Evolutionary conservation across 768 basidiomycete species (phyloP).

Genomic region (Termitomyces sp.): DNA sequence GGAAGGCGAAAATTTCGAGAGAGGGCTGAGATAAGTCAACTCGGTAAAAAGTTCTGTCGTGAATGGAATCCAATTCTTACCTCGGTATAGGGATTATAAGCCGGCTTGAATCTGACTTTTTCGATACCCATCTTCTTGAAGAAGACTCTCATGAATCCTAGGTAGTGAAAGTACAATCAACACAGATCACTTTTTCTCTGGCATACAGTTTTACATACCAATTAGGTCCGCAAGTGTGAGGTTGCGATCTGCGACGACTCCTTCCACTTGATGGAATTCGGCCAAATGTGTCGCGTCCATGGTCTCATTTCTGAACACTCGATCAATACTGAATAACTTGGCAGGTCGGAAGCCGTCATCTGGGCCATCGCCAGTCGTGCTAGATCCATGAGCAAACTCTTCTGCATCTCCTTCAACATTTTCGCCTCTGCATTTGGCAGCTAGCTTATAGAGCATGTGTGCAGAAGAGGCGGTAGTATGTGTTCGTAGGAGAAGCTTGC

Average conservation of each 20-base stretch:
- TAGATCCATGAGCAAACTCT: slow-evolving; percentile 34
- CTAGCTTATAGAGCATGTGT: slow-evolving; percentile 90
- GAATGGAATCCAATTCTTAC: slow-evolving; percentile 28
- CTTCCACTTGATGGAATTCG: slow-evolving; percentile 99
- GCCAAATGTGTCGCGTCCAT: slow-evolving; percentile 98
- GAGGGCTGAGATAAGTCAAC: slow-evolving; percentile 56
- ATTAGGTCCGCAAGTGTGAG: slow-evolving; percentile 94
- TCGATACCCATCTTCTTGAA: slow-evolving; percentile 97
- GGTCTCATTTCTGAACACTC: slow-evolving; percentile 98
- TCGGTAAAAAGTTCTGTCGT: not conserved
- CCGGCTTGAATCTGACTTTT: slow-evolving; percentile 94
- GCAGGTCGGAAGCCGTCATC: slow-evolving; percentile 85
- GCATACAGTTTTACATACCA: slow-evolving; percentile 40
- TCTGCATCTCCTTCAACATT: slow-evolving; percentile 32
- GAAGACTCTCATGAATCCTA: slow-evolving; percentile 98
- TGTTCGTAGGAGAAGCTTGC: slow-evolving; percentile 88
- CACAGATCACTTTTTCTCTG: not conserved
- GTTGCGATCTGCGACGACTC: slow-evolving; percentile 92
- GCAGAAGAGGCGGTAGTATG: slow-evolving; percentile 96
- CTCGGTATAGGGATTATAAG: slow-evolving; percentile 98
- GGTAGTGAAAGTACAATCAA: slow-evolving; percentile 18
- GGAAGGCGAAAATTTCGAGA: slow-evolving; percentile 98
- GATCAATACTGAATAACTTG: slow-evolving; percentile 95
- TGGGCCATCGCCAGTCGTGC: slow-evolving; percentile 25
- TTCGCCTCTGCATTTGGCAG: slow-evolving; percentile 74